Conservation (phyloP, 2,329 filamentous ascomycete species). For the Cladophialophora yegresii region DNA sequence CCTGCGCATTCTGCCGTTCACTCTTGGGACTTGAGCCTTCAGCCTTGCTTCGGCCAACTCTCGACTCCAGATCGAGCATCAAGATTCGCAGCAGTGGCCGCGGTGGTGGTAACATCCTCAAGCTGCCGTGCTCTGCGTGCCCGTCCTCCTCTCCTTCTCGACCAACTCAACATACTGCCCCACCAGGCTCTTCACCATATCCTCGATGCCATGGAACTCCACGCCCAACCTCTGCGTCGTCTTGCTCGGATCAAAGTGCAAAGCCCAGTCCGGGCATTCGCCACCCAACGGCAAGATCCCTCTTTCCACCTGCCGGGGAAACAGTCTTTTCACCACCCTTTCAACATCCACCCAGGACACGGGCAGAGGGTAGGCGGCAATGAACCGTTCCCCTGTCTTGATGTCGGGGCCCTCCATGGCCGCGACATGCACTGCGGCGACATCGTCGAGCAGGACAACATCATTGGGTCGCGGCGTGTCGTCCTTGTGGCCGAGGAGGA, state of each 20-base stretch:
- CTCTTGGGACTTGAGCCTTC: neutral
- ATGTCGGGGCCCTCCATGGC: conserved; percentile 42
- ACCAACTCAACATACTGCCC: conserved; percentile 4
- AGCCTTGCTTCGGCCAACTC: too few species aligned
- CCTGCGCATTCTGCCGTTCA: neutral
- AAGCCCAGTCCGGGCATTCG: neutral
- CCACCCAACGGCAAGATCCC: conserved; percentile 4
- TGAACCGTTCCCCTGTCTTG: conserved; percentile 42
- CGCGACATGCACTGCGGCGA: conserved; percentile 44
- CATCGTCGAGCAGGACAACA: conserved; percentile 47
- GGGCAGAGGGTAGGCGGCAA: conserved; percentile 32
- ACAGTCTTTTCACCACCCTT: conserved; percentile 43
- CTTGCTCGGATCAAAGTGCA: conserved; percentile 1
- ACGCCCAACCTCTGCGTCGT: conserved; percentile 3
- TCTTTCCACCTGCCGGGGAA: conserved; percentile 38
- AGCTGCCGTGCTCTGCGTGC: neutral
- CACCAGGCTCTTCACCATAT: conserved; percentile 3
- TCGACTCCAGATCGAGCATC: neutral
- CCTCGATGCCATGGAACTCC: conserved; percentile 1
- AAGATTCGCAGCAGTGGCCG: neutral
- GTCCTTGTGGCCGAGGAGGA: conserved; percentile 14
- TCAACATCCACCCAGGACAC: conserved; percentile 12
- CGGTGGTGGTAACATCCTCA: neutral
- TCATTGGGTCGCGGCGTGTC: conserved; percentile 41
- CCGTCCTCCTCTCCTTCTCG: conserved; percentile 27